A percentile compares a stretch with the other conserved stretches of the same genome.
Evolutionary conservation across 257 asterid species (phyloP).

Genomic region (Catharanthus roseus): DNA sequence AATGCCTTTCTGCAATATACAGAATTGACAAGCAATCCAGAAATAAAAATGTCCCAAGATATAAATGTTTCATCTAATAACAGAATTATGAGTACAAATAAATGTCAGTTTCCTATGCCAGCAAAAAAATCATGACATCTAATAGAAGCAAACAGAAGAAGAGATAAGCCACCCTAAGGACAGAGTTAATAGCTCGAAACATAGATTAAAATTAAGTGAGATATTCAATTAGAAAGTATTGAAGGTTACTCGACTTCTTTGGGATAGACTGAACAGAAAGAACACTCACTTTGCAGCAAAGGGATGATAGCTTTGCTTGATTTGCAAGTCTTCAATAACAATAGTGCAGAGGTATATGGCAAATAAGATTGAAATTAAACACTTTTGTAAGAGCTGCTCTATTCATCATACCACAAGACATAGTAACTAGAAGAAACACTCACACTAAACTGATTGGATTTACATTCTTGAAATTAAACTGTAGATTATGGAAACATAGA

Average conservation of each 20-base stretch:
- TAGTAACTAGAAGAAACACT: neutral
- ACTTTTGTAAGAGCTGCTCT: neutral
- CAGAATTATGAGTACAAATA: neutral
- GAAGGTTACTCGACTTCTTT: neutral
- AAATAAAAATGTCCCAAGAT: neutral
- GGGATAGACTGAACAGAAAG: neutral
- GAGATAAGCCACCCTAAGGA: neutral
- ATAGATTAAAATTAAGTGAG: neutral
- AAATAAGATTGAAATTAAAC: neutral
- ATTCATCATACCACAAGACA: neutral
- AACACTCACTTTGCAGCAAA: neutral
- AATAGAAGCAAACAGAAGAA: neutral
- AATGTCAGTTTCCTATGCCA: neutral
- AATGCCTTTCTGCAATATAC: neutral
- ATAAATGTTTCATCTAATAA: neutral
- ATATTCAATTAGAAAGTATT: neutral
- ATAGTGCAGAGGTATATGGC: neutral
- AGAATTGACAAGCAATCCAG: neutral
- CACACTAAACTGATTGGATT: neutral
- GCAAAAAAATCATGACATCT: neutral
- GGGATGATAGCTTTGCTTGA: neutral
- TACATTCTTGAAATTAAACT: neutral
- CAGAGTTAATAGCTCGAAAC: neutral
- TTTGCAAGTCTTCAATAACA: neutral
- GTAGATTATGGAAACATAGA: neutral